Evolutionary conservation across 2,329 filamentous ascomycete genomes (phyloP).

Genomic region (Fonsecaea pedrosoi): DNA sequence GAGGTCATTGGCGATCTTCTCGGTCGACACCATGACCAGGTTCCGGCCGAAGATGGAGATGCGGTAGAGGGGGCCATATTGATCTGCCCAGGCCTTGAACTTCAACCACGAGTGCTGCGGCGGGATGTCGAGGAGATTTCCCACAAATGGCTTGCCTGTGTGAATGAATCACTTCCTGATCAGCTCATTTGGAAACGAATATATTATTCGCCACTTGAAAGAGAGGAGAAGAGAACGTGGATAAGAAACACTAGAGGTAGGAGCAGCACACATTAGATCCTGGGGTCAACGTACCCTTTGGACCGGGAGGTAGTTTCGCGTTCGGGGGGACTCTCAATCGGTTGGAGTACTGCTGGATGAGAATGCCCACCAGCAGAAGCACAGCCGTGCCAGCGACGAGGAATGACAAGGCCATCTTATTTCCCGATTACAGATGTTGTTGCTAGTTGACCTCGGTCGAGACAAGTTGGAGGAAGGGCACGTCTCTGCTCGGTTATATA

Average conservation of each 20-base stretch:
- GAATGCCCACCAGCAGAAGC: conserved; percentile 10
- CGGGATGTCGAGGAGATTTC: conserved; percentile 48
- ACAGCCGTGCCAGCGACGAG: not conserved
- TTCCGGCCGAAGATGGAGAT: conserved; percentile 52
- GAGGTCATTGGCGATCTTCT: conserved; percentile 53
- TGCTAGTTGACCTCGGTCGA: not conserved
- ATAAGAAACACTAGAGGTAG: not conserved
- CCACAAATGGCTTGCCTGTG: conserved; percentile 41
- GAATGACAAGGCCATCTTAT: conserved; percentile 16
- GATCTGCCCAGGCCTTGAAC: conserved; percentile 48
- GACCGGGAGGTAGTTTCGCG: conserved; percentile 23
- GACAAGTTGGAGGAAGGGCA: not conserved
- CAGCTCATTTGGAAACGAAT: not conserved
- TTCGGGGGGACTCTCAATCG: conserved; percentile 6
- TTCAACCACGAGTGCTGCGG: conserved; percentile 50
- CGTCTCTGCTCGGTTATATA: conserved; percentile 1
- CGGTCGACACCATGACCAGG: conserved; percentile 49
- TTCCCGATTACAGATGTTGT: not conserved
- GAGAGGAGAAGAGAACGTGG: not conserved
- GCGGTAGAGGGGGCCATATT: conserved; percentile 52
- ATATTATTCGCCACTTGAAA: not conserved
- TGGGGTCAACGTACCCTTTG: conserved; percentile 15
- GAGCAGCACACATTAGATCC: not conserved
- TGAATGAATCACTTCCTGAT: too few species aligned
- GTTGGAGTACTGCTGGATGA: conserved; percentile 17